Conservation (phyloP, 192 early-diverging fungal genomes). For the Geranomyces variabilis region DNA sequence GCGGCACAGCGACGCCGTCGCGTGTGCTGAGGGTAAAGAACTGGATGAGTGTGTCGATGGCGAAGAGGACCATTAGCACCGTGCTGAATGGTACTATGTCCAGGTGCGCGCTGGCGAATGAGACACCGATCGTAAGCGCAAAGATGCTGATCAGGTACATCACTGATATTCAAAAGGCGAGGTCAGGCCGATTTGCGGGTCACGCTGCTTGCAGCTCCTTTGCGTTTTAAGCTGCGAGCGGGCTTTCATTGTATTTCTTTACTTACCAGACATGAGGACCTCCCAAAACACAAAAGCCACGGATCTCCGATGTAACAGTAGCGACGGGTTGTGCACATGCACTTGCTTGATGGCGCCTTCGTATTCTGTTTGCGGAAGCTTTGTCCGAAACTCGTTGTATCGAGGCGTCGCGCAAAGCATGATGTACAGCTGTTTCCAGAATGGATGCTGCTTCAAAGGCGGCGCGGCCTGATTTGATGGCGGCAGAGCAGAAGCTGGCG, state of each 20-base stretch:
- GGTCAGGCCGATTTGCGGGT: not conserved
- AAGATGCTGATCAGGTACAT: not conserved
- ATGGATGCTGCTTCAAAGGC: too few relatives aligned
- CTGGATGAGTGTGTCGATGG: not conserved
- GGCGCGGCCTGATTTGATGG: too few relatives aligned
- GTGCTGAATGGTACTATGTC: conserved; percentile 29
- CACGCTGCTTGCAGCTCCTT: too few relatives aligned
- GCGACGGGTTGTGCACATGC: not conserved
- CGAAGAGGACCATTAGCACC: conserved; percentile 14
- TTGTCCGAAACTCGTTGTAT: conserved; percentile 12
- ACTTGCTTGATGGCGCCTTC: not conserved
- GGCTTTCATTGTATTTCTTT: too few relatives aligned
- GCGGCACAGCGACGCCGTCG: conserved; percentile 12
- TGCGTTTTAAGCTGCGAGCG: too few relatives aligned
- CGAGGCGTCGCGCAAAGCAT: conserved; percentile 6
- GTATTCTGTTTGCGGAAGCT: not conserved
- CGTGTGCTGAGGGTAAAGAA: not conserved
- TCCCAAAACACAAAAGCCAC: conserved; percentile 40
- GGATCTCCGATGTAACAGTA: conserved; percentile 24
- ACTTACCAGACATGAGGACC: conserved; percentile 41
- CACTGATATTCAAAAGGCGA: not conserved
- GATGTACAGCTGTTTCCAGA: not conserved
- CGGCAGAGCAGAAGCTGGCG: too few relatives aligned
- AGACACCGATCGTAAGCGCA: conserved; percentile 7
- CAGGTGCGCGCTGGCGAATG: conserved; percentile 9